Base-by-base conservation (phyloP, 441 rosid genomes). In the Gossypium aridum region DNA sequence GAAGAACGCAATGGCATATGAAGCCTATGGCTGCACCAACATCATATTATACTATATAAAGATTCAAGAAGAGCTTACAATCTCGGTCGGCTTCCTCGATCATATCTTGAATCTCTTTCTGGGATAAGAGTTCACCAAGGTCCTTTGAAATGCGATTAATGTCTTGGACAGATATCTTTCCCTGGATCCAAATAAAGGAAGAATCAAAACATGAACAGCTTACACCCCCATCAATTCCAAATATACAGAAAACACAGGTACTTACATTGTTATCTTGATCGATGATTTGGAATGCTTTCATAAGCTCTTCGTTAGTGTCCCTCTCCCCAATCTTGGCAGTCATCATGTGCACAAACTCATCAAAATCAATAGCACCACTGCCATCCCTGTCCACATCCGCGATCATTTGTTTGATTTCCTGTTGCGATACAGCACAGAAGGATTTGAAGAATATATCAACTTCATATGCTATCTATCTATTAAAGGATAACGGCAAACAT, bases 331-430 rank as follows among this genome's bases (percentile, higher is more conserved):
- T 90, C 82, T 96, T 96, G 66, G 95, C 91, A 26, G 98, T 96
- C 99, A 96, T 96, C 98, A 96, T 96, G 75, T 89, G 83, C 39
- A 71, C 90, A 83, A 96, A 96, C 83, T 96, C 98, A 83, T 93
- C 96, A 78, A 85, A 96, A 82, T 96, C 98, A 73, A 96, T 93
- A 8, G 97, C 85, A 75, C 98, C 99, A 79, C 99, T 93, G 63
- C 97, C 97, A 83, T 96, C 98, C 82, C 91, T 93, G 73, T 95
- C 99, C 49, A 95, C 99, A 79, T 95, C 99, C 14, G 91, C 92
- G 83, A 95, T 95, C 98, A 95, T 95, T 92, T 95, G 89, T 17
- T 81, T 75, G 81, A 92, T 92, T 92, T 92, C 96, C 96, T 91
- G 85, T 69, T 76, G 71, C 19, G 16, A 10, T 28, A 77, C 73